Percentiles rank a stretch among this genome's conserved stretches.
Conservation (phyloP, 352 stramenopile species). For the Phytophthora melonis region DNA sequence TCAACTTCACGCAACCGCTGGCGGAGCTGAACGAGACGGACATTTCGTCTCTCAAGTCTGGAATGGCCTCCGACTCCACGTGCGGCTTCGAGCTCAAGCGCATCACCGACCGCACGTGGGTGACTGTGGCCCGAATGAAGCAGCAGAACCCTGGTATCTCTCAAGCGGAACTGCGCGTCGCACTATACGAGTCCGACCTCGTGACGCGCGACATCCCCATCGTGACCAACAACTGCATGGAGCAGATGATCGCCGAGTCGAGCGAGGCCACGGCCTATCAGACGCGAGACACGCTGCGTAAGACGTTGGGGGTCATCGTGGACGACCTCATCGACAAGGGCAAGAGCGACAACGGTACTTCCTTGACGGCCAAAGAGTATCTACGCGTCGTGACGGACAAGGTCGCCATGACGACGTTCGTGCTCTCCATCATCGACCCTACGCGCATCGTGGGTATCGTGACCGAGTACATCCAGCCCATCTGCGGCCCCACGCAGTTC, state of each 20-base stretch:
- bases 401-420: neutral
- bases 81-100: constrained; percentile 40
- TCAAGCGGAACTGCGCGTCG: neutral
- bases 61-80: constrained; percentile 31
- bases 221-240: constrained; percentile 44
- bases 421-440: constrained; percentile 42
- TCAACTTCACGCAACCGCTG: constrained; percentile 21
- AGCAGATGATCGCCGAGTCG: constrained; percentile 22
- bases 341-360: constrained; percentile 26
- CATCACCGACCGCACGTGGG: constrained; percentile 26
- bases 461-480: constrained; percentile 51
- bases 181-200: neutral
- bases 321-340: constrained; percentile 47
- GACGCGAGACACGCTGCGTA: constrained; percentile 49
- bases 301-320: constrained; percentile 49
- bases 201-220: constrained; percentile 29
- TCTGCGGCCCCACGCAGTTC: constrained; percentile 52
- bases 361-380: constrained; percentile 14
- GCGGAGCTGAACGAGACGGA: constrained; percentile 29
- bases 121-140: constrained; percentile 6
- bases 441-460: constrained; percentile 41
- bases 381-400: neutral
- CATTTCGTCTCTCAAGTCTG: constrained; percentile 31
- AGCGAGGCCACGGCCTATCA: constrained; percentile 18
- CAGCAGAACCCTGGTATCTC: neutral